These are phyloP conservation scores for Baorangia bicolor DNA, from an alignment of 768 basidiomycete species.

Conservation along the genomic window DNA sequence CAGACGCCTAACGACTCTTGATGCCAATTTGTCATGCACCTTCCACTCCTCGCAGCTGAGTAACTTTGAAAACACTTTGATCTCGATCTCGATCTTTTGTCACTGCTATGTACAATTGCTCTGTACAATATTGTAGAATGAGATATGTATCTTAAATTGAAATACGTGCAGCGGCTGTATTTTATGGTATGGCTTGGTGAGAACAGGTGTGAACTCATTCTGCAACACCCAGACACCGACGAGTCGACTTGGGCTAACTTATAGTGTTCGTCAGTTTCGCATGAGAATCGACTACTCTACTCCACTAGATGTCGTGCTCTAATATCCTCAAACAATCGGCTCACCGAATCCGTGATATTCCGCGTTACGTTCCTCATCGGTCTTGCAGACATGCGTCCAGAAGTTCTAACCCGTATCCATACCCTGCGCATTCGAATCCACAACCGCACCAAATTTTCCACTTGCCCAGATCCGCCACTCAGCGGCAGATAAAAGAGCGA, in stretches of 20 bases:
- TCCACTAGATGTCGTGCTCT: conserved; percentile 6
- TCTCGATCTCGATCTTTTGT: neutral
- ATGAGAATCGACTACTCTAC: neutral
- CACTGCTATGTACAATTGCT: neutral
- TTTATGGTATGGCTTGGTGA: neutral
- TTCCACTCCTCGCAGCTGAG: too few species aligned
- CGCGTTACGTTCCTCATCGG: conserved; percentile 1
- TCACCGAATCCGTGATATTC: conserved; percentile 3
- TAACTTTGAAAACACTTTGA: neutral
- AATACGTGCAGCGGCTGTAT: neutral
- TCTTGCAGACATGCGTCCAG: conserved; percentile 20
- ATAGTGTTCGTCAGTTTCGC: neutral
- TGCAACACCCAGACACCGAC: neutral
- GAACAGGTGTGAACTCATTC: neutral
- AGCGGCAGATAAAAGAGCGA: conserved; percentile 54
- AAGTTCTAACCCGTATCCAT: conserved; percentile 44
- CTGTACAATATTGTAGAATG: too few species aligned
- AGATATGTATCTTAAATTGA: too few species aligned
- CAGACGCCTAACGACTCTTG: neutral
- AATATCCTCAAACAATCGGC: conserved; percentile 2
- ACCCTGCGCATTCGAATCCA: conserved; percentile 48
- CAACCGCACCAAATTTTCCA: conserved; percentile 67
- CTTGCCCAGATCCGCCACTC: conserved; percentile 50
- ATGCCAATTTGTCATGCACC: neutral
- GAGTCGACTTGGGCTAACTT: neutral